Percentiles rank a stretch among this genome's conserved stretches.
phyloP scores from a whole-genome alignment of 345 rosid species.

The Bruguiera parviflora region DNA sequence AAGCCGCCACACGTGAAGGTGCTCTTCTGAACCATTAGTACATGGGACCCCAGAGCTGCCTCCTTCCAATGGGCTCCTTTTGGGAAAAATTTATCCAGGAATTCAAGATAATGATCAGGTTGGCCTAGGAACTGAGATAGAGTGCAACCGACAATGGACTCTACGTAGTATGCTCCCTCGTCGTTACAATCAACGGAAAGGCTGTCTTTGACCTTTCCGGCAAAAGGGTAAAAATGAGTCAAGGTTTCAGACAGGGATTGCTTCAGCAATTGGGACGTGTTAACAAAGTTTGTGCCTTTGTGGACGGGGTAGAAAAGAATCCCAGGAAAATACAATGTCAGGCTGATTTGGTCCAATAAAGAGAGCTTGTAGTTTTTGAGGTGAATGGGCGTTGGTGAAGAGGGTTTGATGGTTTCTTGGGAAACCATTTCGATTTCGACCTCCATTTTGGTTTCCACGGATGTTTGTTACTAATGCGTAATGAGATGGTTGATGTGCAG shows the following conservation, averaged over 20 bases:
- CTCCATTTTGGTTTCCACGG: constrained; percentile 7
- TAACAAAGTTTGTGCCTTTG: not conserved
- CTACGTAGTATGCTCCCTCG: constrained; percentile 11
- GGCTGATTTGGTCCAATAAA: constrained; percentile 11
- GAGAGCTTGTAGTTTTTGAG: constrained; percentile 16
- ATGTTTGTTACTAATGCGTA: not conserved
- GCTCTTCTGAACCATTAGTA: constrained; percentile 22
- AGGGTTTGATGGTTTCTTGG: constrained; percentile 10
- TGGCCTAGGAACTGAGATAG: constrained; percentile 15
- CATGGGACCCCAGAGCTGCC: constrained; percentile 8
- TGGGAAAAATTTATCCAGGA: constrained; percentile 19
- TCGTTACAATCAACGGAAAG: constrained; percentile 21
- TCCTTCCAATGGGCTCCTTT: not conserved
- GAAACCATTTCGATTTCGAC: constrained; percentile 8
- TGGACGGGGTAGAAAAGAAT: constrained; percentile 3
- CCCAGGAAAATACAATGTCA: constrained; percentile 3
- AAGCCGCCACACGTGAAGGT: constrained; percentile 42
- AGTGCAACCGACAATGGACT: not conserved
- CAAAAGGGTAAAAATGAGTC: constrained; percentile 21
- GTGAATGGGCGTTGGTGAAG: constrained; percentile 6
- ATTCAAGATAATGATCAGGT: constrained; percentile 7
- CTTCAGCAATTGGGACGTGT: not conserved
- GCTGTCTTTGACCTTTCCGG: constrained; percentile 9
- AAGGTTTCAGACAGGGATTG: not conserved
- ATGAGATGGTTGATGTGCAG: too few relatives aligned